phyloP scores from a whole-genome alignment of 176 grass and related monocot genomes.

The Eragrostis nindensis region DNA sequence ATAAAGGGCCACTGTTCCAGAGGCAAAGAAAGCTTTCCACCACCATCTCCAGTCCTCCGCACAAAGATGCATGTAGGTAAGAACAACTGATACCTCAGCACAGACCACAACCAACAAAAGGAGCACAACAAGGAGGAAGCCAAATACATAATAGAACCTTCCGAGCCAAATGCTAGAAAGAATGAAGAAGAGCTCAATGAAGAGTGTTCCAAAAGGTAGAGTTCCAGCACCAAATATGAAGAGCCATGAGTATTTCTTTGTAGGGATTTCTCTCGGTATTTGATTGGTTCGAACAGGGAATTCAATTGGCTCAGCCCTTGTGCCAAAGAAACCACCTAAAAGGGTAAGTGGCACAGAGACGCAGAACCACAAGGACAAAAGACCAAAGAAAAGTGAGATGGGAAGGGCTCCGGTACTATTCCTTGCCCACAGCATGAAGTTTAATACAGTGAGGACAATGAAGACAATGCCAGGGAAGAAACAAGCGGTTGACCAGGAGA shows the following conservation, averaged over 20 bases:
- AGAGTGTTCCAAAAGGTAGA: slow-evolving; percentile 85
- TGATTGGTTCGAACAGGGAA: slow-evolving; percentile 89
- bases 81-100: slow-evolving; percentile 88
- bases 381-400: slow-evolving; percentile 80
- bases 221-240: slow-evolving; percentile 81
- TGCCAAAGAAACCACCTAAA: slow-evolving; percentile 82
- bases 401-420: slow-evolving; percentile 83
- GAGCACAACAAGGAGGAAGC: slow-evolving; percentile 83
- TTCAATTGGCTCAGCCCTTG: slow-evolving; percentile 64
- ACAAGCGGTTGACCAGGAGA: slow-evolving; percentile 86
- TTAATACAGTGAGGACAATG: slow-evolving; percentile 65
- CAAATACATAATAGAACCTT: slow-evolving; percentile 92
- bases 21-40: slow-evolving; percentile 93
- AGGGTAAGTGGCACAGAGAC: slow-evolving; percentile 89
- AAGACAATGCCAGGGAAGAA: slow-evolving; percentile 90
- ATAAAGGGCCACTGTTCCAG: slow-evolving; percentile 72
- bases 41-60: slow-evolving; percentile 89
- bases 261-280: slow-evolving; percentile 84
- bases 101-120: slow-evolving; percentile 80
- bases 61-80: slow-evolving; percentile 95
- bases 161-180: slow-evolving; percentile 90
- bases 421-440: slow-evolving; percentile 87
- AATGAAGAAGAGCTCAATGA: slow-evolving; percentile 94
- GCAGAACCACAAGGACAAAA: slow-evolving; percentile 90
- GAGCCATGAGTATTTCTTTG: slow-evolving; percentile 82